These are phyloP conservation scores for Magnolia changhungtana DNA, from an alignment of 164 flowering plant species.

Conservation along the genomic window DNA sequence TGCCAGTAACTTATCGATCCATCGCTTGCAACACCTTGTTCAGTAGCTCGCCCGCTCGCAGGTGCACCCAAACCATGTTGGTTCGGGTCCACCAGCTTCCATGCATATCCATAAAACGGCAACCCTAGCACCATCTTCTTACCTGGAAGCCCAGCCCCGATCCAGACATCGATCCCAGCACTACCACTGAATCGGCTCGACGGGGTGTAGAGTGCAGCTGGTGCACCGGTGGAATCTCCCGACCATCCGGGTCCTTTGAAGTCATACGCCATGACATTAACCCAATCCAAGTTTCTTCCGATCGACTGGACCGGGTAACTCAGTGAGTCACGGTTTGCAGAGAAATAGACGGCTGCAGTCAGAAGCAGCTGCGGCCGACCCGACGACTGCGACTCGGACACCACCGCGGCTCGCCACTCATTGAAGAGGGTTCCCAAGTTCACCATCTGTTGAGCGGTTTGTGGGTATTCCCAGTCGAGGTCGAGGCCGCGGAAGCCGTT, in stretches of 20 bases:
- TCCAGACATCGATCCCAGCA: constrained; percentile 36
- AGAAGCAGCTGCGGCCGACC: constrained; percentile 2
- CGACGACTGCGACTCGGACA: constrained; percentile 18
- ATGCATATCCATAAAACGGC: constrained; percentile 23
- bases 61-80: constrained; percentile 23
- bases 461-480: constrained; percentile 37
- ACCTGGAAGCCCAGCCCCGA: constrained; percentile 22
- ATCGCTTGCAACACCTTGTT: not conserved
- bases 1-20: constrained; percentile 17
- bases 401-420: constrained; percentile 41
- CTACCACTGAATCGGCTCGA: constrained; percentile 18
- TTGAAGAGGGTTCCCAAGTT: constrained; percentile 31
- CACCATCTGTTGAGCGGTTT: constrained; percentile 19
- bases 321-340: constrained; percentile 1
- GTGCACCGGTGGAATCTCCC: constrained; percentile 20
- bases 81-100: constrained; percentile 23
- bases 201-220: constrained; percentile 34
- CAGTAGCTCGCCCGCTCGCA: constrained; percentile 13
- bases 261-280: constrained; percentile 46
- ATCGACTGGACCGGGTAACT: constrained; percentile 24
- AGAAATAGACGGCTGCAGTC: constrained; percentile 25
- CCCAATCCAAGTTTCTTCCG: constrained; percentile 37
- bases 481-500: constrained; percentile 45
- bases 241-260: constrained; percentile 23
- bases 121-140: constrained; percentile 32